Percentiles rank a stretch among this genome's conserved stretches.
These are phyloP conservation scores for Pichia cactophila DNA, from an alignment of 1,139 yeast genomes.

Conservation along the genomic window DNA sequence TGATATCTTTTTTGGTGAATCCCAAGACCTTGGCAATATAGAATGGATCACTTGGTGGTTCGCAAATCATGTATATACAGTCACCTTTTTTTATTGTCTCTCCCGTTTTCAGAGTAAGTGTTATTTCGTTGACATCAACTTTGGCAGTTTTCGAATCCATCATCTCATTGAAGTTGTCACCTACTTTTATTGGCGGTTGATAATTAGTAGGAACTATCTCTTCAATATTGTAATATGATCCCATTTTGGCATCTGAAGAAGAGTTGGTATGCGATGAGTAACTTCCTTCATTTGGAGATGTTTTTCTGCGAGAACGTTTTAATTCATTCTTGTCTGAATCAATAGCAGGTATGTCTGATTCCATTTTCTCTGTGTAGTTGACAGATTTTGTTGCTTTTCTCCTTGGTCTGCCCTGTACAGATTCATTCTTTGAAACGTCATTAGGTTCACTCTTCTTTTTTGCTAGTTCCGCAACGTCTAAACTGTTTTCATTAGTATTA, in stretches of 20 bases:
- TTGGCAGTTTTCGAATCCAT: constrained; percentile 24
- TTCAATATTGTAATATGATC: constrained; percentile 21
- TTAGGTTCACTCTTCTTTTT: background rate
- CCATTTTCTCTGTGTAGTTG: constrained; percentile 28
- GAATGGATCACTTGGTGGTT: constrained; percentile 94
- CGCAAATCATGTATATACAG: constrained; percentile 77
- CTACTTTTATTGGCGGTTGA: constrained; percentile 25
- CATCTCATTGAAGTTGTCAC: constrained; percentile 20
- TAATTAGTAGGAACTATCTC: constrained; percentile 28
- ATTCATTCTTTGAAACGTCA: background rate
- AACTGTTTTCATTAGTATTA: background rate
- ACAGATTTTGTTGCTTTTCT: constrained; percentile 26
- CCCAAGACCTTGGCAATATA: constrained; percentile 83
- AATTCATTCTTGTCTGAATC: constrained; percentile 1
- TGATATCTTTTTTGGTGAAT: constrained; percentile 40
- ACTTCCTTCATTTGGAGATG: constrained; percentile 4
- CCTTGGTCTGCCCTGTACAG: constrained; percentile 22
- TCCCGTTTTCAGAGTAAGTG: constrained; percentile 23
- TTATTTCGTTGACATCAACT: constrained; percentile 18
- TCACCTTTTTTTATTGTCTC: constrained; percentile 45
- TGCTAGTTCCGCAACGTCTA: background rate
- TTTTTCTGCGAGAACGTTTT: constrained; percentile 10
- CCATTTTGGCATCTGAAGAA: constrained; percentile 2
- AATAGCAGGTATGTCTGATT: constrained; percentile 18
- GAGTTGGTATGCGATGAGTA: constrained; percentile 6